Evolutionary conservation across 2,329 filamentous ascomycete species (phyloP), one percentile per base, ranked within the genome.

Genomic region (Ascochyta viciae-villosae): DNA sequence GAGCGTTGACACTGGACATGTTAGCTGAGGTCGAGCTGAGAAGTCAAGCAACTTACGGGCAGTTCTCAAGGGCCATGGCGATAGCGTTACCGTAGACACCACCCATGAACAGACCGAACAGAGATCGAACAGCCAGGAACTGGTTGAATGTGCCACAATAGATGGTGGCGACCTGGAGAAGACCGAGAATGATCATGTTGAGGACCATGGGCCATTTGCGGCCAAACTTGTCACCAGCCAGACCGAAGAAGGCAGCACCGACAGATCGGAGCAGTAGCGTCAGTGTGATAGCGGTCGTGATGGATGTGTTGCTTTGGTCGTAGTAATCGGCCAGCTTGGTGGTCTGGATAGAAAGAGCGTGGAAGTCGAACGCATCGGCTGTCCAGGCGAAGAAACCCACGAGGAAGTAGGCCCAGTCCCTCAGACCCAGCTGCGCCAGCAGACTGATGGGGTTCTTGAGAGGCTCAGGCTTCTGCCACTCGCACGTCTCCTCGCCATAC

Each of bases 361-460:
- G 89, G 72, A 93, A 94, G 75, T 92, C 90, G 72, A 93, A 94
- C 3, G 90, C 90, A 73, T 94, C 91, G 53, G 89, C 90, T 1
- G 86, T 89, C 91, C 91, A 94, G 15, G 89, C 87, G 31, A 83
- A 75, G 70, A 93, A 87, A 3, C 89, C 90, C 10, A 92, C 88
- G 37, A 89, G 61, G 77, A 94, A 81, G 78, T 90, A 92, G 15
- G 90, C 69, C 90, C 90, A 94, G 70, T 89, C 87, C 57, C 81
- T 84, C 23, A 79, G 78, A 3, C 81, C 83, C 15, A 95, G 81
- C 75, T 87, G 82, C 26, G 80, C 81, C 58, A 92, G 80, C 27
- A 94, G 81, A 34, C 81, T 85, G 76, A 94, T 78, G 35, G 91
- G 91, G 71, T 94, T 91, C 64, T 82, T 79, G 51, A 92, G 81